phyloP scores from a whole-genome alignment of 805 yeast species.

The Candida peoriensis region DNA sequence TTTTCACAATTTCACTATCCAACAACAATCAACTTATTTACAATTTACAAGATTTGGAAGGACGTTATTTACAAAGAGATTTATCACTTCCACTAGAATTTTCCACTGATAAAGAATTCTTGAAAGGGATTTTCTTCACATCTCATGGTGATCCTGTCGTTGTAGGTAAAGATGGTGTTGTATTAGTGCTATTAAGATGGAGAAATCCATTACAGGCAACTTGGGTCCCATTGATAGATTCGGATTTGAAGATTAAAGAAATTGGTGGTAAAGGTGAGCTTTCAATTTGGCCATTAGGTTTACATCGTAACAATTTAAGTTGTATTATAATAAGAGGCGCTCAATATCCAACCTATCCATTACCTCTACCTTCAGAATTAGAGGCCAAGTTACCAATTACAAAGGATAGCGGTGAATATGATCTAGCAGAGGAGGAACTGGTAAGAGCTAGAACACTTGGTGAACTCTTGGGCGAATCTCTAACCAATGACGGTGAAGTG shows the following conservation, averaged over 20 bases:
- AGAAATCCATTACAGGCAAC: constrained; percentile 67
- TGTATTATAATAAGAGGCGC: constrained; percentile 73
- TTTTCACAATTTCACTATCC: constrained; percentile 27
- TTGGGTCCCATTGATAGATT: constrained; percentile 82
- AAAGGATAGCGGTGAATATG: constrained; percentile 13
- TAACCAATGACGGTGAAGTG: constrained; percentile 38
- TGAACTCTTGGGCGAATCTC: constrained; percentile 54
- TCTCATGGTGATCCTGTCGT: constrained; percentile 88
- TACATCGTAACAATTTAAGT: constrained; percentile 61
- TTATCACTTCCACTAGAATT: constrained; percentile 37
- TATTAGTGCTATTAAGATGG: constrained; percentile 74
- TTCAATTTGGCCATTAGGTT: constrained; percentile 85
- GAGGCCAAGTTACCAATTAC: constrained; percentile 63
- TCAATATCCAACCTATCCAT: constrained; percentile 74
- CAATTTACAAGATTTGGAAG: constrained; percentile 42
- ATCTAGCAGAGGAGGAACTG: constrained; percentile 56
- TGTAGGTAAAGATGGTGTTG: constrained; percentile 71
- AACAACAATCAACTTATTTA: constrained; percentile 27
- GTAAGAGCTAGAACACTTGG: constrained; percentile 58
- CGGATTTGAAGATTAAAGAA: constrained; percentile 39
- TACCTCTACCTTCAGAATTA: constrained; percentile 79
- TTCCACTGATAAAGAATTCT: constrained; percentile 23
- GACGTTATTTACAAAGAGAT: constrained; percentile 44
- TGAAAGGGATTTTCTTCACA: constrained; percentile 76
- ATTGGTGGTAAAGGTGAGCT: constrained; percentile 50